Evolutionary conservation across 1,139 yeast species (phyloP), one percentile per base, ranked within the genome.

Genomic region (Maudiozyma humilis): DNA sequence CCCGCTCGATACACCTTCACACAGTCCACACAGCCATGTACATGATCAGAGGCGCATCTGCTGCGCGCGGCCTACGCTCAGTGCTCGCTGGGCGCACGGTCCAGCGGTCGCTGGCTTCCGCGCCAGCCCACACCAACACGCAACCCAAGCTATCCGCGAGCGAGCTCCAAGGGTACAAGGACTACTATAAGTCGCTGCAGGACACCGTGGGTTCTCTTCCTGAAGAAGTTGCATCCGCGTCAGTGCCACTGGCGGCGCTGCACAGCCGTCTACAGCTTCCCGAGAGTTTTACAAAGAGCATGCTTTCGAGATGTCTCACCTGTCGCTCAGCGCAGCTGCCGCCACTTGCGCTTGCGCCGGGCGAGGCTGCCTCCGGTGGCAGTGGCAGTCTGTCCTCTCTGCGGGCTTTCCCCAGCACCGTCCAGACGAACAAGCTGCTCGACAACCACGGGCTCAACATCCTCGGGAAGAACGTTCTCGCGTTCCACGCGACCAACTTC

Each of bases 391-490:
- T 10, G 4, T 19, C 36, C 2, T 19, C 13, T 29, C 36, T 47
- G 13, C 40, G 16, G 8, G 53, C 51, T n/a, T 54, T 50, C 41
- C 46, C 49, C 5, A 51, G 41, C 27, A 54, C 52, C 5, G 62
- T 69, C 48, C 53, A 65, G 44, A 54, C 75, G 19, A 55, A 66
- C 38, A 75, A 78, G 30, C 72, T 73, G 50, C 82, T 79, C 33
- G 84, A 84, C 64, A 89, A 89, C 63, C 73, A 72, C 48, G 93
- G 94, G n/a, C 73, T 89, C 62, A 77, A 82, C 47, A 75, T 78
- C 15, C 79, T 89, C 58, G 98, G 98, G 44, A 79, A 81, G 59
- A 78, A 82, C 48, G 68, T 91, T 44, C 68, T 91, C 49, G 77
- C 82, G 27, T 87, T 81, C 63, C 82, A 86, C 58, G 82, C 81